phyloP scores from a whole-genome alignment of 2,329 filamentous ascomycete species.

The Sporothrix pseudoabietina region DNA sequence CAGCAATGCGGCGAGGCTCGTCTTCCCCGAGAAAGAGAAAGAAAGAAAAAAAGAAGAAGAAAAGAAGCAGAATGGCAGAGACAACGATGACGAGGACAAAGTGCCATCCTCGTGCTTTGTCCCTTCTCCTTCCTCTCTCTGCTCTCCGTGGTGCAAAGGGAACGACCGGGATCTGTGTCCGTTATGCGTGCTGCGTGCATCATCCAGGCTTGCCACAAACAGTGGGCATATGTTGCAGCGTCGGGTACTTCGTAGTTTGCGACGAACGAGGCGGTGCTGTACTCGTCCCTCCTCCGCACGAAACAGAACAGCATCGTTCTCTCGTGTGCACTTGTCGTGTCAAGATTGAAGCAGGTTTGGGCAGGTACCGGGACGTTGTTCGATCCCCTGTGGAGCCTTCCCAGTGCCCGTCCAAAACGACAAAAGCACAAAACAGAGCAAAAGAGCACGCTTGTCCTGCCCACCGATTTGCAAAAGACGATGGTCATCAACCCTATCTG shows the following conservation, averaged over 20 bases:
- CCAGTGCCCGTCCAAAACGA: neutral
- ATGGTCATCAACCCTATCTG: conserved; percentile 15
- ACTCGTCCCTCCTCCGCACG: neutral
- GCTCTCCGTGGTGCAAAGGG: neutral
- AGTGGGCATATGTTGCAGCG: conserved; percentile 5
- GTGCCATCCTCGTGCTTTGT: neutral
- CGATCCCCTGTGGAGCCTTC: neutral
- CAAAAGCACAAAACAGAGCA: conserved; percentile 5
- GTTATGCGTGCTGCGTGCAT: conserved; percentile 21
- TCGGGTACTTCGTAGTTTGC: neutral
- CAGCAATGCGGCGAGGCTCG: conserved; percentile 9
- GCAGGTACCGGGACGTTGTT: neutral
- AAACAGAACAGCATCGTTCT: neutral
- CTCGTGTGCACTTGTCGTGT: conserved; percentile 1
- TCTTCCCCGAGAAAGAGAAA: neutral
- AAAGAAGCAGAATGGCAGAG: neutral
- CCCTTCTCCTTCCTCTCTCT: neutral
- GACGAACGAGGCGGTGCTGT: conserved; percentile 1
- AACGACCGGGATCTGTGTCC: conserved; percentile 11
- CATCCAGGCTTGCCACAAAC: conserved; percentile 14
- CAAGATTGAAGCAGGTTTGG: neutral
- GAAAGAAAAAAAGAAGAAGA: neutral
- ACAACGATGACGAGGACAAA: neutral
- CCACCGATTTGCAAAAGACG: conserved; percentile 26
- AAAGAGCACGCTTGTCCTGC: conserved; percentile 7